Evolutionary conservation across 2,329 filamentous ascomycete genomes (phyloP).

Genomic region (Metarhizium sp.): DNA sequence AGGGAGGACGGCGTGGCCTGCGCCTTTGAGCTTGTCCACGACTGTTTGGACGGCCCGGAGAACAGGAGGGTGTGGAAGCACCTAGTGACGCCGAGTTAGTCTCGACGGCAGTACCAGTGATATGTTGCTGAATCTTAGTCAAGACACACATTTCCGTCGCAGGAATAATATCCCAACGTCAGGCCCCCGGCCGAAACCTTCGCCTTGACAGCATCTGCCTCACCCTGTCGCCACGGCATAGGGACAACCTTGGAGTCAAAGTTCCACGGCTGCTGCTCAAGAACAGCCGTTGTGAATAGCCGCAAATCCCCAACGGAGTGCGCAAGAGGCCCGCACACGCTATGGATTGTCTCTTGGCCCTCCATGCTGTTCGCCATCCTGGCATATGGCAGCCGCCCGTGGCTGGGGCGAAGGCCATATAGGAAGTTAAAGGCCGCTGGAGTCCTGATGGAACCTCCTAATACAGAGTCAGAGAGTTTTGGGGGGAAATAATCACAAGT

Average conservation of each 20-base stretch:
- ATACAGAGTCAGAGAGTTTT: too few species aligned
- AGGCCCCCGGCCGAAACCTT: constrained; percentile 14
- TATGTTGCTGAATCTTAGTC: too few species aligned
- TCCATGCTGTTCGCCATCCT: constrained; percentile 13
- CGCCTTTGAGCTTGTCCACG: background rate
- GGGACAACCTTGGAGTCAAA: constrained; percentile 16
- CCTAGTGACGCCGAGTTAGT: constrained; percentile 26
- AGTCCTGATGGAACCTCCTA: constrained; percentile 18
- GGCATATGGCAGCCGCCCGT: constrained; percentile 41
- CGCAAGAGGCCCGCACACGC: too few species aligned
- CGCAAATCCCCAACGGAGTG: too few species aligned
- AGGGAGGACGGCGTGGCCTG: background rate
- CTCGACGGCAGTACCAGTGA: constrained; percentile 8
- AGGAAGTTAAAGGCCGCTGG: constrained; percentile 45
- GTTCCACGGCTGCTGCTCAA: too few species aligned
- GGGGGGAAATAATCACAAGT: too few species aligned
- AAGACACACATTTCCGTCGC: constrained; percentile 12
- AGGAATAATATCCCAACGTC: constrained; percentile 23
- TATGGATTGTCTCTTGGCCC: background rate
- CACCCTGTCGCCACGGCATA: constrained; percentile 33
- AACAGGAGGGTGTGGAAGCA: constrained; percentile 42
- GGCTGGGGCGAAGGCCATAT: constrained; percentile 45
- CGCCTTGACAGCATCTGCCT: constrained; percentile 15
- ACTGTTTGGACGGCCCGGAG: constrained; percentile 33
- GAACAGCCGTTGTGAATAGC: too few species aligned